These are phyloP conservation scores for Leucosporidium creatinivorum DNA, from an alignment of 768 basidiomycete species.

Conservation along the genomic window DNA sequence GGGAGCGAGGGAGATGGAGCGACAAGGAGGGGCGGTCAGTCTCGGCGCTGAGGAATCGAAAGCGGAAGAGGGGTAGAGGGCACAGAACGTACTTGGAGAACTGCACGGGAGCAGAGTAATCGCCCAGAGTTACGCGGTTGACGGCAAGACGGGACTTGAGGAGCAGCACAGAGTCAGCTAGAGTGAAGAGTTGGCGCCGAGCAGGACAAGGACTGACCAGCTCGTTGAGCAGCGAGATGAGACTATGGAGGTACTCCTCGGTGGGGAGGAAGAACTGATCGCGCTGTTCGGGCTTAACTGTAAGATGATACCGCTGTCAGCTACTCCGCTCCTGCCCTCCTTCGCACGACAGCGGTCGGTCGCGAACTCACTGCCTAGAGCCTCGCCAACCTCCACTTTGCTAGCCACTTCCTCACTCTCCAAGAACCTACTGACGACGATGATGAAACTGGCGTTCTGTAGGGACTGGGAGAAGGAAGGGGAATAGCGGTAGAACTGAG, in stretches of 20 bases:
- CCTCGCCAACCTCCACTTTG: constrained; percentile 36
- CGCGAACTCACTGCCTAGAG: constrained; percentile 44
- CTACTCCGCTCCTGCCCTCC: too few species aligned
- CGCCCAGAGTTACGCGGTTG: constrained; percentile 43
- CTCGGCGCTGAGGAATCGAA: too few species aligned
- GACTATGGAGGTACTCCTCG: constrained; percentile 46
- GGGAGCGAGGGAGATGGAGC: background rate
- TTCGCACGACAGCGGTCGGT: too few species aligned
- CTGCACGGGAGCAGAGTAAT: constrained; percentile 42
- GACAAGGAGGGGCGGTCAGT: too few species aligned
- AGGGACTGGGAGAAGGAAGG: constrained; percentile 21
- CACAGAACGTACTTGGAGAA: constrained; percentile 37
- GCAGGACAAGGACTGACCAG: constrained; percentile 35
- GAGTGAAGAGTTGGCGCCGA: background rate
- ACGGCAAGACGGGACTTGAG: constrained; percentile 34
- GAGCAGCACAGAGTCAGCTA: too few species aligned
- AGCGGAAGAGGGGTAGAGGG: too few species aligned
- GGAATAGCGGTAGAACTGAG: constrained; percentile 42
- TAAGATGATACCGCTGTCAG: too few species aligned
- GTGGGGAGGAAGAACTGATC: constrained; percentile 42
- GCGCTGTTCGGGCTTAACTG: constrained; percentile 39
- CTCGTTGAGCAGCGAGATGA: constrained; percentile 45
- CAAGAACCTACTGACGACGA: constrained; percentile 42
- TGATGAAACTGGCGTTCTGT: constrained; percentile 38
- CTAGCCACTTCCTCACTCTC: constrained; percentile 40